phyloP scores from a whole-genome alignment of 2,329 filamentous ascomycete species.

The Pseudogymnoascus sp. region DNA sequence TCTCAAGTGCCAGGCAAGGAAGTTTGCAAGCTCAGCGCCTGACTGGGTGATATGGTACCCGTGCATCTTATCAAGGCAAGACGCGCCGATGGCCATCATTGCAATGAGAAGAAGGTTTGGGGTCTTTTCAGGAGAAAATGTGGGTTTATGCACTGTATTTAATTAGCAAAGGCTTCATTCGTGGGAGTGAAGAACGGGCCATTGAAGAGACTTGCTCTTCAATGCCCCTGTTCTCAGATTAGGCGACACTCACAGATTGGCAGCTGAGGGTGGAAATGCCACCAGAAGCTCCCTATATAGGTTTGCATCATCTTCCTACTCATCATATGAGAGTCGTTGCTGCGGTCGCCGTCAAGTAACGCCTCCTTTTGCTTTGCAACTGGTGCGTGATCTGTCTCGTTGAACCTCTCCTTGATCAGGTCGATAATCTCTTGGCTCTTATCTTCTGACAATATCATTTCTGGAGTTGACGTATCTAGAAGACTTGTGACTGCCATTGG shows the following conservation, averaged over 20 bases:
- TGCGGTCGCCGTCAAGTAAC: conserved; percentile 71
- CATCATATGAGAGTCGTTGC: conserved; percentile 56
- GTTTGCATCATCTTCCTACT: conserved; percentile 93
- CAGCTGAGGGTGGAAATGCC: conserved; percentile 87
- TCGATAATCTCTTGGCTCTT: conserved; percentile 79
- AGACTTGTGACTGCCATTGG: conserved; percentile 86
- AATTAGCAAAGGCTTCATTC: neutral
- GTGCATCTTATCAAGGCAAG: conserved; percentile 77
- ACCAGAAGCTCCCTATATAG: conserved; percentile 90
- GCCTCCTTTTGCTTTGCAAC: conserved; percentile 67
- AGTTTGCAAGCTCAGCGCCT: conserved; percentile 79
- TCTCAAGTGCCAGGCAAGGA: conserved; percentile 84
- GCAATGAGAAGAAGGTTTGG: conserved; percentile 77
- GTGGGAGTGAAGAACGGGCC: neutral
- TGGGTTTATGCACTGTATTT: conserved; percentile 68
- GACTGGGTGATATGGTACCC: conserved; percentile 64
- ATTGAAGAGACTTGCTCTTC: neutral
- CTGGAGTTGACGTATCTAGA: conserved; percentile 70
- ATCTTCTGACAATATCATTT: conserved; percentile 75
- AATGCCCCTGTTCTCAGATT: neutral
- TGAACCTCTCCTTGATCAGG: conserved; percentile 72
- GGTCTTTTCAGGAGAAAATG: conserved; percentile 80
- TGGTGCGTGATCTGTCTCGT: conserved; percentile 68
- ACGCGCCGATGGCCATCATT: conserved; percentile 88
- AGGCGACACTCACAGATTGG: conserved; percentile 52